phyloP scores from a whole-genome alignment of 495 filamentous ascomycete species.

The Hypoxylon subgilvum region DNA sequence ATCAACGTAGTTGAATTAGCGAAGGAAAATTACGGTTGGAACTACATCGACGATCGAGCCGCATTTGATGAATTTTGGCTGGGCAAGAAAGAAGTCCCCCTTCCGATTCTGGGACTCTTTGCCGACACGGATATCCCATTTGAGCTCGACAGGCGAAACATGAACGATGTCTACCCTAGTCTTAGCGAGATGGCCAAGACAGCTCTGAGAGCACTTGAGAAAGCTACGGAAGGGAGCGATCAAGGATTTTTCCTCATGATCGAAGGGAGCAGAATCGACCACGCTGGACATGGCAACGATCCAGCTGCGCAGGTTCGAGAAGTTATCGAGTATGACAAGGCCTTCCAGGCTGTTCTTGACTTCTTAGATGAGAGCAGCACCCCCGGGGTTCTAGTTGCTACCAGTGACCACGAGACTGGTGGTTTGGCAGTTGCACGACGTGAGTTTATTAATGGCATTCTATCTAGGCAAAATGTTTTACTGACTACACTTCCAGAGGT shows the following conservation, averaged over 20 bases:
- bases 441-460: conserved; percentile 43
- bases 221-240: conserved; percentile 83
- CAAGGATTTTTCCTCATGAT: conserved; percentile 99
- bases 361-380: conserved; percentile 77
- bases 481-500: conserved; percentile 41
- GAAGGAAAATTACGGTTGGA: conserved; percentile 74
- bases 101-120: conserved; percentile 88
- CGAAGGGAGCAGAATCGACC: conserved; percentile 93
- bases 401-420: conserved; percentile 95
- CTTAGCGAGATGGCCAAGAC: conserved; percentile 89
- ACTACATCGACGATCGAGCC: conserved; percentile 71
- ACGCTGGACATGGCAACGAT: conserved; percentile 94
- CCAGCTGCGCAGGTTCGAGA: conserved; percentile 95
- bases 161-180: conserved; percentile 82
- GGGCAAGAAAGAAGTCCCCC: conserved; percentile 68
- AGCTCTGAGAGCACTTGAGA: conserved; percentile 76
- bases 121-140: conserved; percentile 84
- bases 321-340: conserved; percentile 87
- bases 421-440: conserved; percentile 81
- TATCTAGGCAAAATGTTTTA: background rate
- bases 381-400: conserved; percentile 81
- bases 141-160: conserved; percentile 82
- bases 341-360: conserved; percentile 80
- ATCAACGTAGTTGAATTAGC: conserved; percentile 73
- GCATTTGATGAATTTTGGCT: conserved; percentile 78